Base-by-base conservation (phyloP, 805 yeast genomes). In the Yarrowia deformans region DNA sequence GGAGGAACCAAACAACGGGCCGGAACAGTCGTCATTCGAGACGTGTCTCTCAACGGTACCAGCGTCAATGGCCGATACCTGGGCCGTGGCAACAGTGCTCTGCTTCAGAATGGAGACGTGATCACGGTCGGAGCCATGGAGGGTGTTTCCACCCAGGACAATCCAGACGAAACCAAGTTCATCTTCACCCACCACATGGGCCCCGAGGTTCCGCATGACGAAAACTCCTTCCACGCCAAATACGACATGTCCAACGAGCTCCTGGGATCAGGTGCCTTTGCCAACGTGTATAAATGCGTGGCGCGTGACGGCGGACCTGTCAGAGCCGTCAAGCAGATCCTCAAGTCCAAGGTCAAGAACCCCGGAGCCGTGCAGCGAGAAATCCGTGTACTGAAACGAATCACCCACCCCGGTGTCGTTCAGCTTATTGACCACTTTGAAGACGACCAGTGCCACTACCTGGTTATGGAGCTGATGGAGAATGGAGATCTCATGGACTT, bases 401-500 rank as follows among this genome's bases (percentile, higher is more conserved):
- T 95, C 61, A 84, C 91, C 73, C 97, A 94, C 78, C 91, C 95
- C 2, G 88, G 93, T 69, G 90, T 95, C 39, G 98, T 93, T 14
- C 82, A 87, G 58, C 81, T 95, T 66, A 88, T 90, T 75, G 95
- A 93, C 5, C 91, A 90, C 74, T 93, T 88, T 76, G 97, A 93
- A 76, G 98, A 94, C 76, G 80, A 82, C 6, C 90, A 89, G 70
- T 86, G 85, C 74, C 91, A 91, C 77, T 94, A 91, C 77, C 81
- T 95, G 72, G 94, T 95, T 8, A 94, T 95, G 98, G 99, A 95
- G 76, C 90, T 88, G 74, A 96, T 95, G 35, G 89, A 96, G 1
- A 98, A 98, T 16, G 99, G 99, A 34, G 99, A 95, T 78, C 81
- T 95, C 67, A 95, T 95, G 99, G 99, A 95, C 80, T 93, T 91